Percentiles rank a stretch among this genome's conserved stretches.
Evolutionary conservation across 2,329 filamentous ascomycete genomes (phyloP).

Genomic region (Claviceps pazoutovae): DNA sequence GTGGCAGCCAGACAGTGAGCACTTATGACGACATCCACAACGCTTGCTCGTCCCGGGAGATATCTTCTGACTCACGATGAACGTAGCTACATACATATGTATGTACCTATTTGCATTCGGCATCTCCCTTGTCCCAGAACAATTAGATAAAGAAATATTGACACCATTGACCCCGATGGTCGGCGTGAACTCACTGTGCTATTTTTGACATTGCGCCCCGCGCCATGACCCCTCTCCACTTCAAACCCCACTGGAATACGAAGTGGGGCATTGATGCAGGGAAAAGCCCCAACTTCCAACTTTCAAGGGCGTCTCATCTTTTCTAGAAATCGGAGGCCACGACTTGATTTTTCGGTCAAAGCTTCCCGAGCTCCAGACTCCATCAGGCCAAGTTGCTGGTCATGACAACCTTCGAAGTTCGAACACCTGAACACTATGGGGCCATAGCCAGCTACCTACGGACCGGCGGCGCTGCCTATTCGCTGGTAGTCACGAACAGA

Average conservation of each 20-base stretch:
- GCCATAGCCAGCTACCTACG: too few relatives aligned
- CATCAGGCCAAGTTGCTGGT: too few relatives aligned
- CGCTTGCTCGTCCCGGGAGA: not conserved
- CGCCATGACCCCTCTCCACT: not conserved
- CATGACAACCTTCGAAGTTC: too few relatives aligned
- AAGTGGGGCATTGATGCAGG: not conserved
- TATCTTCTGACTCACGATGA: not conserved
- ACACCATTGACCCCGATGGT: not conserved
- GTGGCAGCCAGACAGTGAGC: not conserved
- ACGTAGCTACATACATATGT: not conserved
- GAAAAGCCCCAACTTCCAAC: too few relatives aligned
- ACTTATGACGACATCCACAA: not conserved
- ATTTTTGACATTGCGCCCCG: slow-evolving; percentile 4
- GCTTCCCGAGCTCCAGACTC: too few relatives aligned
- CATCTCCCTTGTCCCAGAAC: not conserved
- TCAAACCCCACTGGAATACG: not conserved
- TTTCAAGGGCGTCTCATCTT: not conserved
- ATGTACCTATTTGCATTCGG: not conserved
- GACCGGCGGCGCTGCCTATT: too few relatives aligned
- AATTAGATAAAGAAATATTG: too few relatives aligned
- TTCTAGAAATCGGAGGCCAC: too few relatives aligned
- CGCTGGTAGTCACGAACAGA: too few relatives aligned
- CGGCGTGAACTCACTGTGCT: not conserved
- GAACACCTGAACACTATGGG: too few relatives aligned
- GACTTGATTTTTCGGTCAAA: too few relatives aligned